These are phyloP conservation scores for Leersia perrieri DNA, from an alignment of 176 grass and related monocot genomes.

Conservation along the genomic window DNA sequence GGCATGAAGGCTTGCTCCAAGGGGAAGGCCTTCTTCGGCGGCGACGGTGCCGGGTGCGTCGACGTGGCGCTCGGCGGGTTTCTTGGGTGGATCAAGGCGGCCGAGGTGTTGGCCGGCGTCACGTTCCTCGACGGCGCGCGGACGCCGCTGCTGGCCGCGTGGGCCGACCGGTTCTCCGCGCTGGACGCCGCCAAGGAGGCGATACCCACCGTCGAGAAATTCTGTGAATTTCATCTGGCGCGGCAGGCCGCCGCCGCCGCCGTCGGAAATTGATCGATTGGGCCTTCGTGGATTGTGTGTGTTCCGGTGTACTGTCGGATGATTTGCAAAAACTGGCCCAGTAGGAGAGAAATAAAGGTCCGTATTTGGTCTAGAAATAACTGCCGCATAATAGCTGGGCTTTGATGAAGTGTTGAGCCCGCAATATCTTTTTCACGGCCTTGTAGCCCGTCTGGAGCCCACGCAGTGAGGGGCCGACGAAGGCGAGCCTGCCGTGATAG, in stretches of 20 bases:
- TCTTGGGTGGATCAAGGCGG: slow-evolving; percentile 12
- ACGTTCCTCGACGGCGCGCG: slow-evolving; percentile 7
- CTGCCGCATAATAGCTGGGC: too few relatives aligned
- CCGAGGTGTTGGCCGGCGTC: slow-evolving; percentile 20
- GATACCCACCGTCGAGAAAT: not conserved
- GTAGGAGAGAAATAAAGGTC: too few relatives aligned
- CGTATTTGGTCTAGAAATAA: too few relatives aligned
- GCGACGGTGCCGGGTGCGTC: slow-evolving; percentile 31
- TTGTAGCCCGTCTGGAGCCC: too few relatives aligned
- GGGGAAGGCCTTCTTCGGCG: slow-evolving; percentile 38
- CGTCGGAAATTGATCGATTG: not conserved
- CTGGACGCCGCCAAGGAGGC: slow-evolving; percentile 26
- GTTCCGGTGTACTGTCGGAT: too few relatives aligned
- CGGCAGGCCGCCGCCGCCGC: not conserved
- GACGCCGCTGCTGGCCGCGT: slow-evolving; percentile 22
- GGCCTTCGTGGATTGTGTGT: too few relatives aligned
- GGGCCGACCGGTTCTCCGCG: slow-evolving; percentile 23
- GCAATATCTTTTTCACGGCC: too few relatives aligned
- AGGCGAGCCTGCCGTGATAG: too few relatives aligned
- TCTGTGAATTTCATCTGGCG: slow-evolving; percentile 16
- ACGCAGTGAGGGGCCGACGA: too few relatives aligned
- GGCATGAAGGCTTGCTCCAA: slow-evolving; percentile 22
- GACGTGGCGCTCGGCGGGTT: slow-evolving; percentile 26
- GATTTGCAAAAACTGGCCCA: too few relatives aligned
- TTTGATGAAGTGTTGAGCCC: too few relatives aligned